Percentiles rank a stretch among this genome's conserved stretches.
phyloP scores from a whole-genome alignment of 2,329 filamentous ascomycete genomes.

The Stagonosporopsis vannaccii region DNA sequence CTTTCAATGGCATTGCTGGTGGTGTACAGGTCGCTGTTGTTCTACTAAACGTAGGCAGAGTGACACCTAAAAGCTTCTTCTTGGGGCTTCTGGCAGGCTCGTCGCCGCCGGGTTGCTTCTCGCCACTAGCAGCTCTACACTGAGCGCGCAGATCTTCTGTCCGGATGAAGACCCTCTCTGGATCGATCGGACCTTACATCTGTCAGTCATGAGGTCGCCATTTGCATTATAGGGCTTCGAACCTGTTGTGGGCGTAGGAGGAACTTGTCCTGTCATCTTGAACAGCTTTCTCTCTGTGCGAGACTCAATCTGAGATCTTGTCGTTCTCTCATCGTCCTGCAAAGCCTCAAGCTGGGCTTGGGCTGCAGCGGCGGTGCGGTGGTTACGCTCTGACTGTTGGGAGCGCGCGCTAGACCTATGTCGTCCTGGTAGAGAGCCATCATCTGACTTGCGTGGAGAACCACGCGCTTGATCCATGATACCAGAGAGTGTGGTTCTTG shows the following conservation, averaged over 20 bases:
- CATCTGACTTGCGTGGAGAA: constrained; percentile 34
- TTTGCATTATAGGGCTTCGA: neutral
- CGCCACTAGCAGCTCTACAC: constrained; percentile 24
- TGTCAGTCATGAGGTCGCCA: neutral
- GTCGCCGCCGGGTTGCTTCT: constrained; percentile 17
- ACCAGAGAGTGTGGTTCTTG: constrained; percentile 31
- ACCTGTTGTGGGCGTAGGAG: constrained; percentile 34
- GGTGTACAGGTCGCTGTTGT: constrained; percentile 14
- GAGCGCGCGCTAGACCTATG: constrained; percentile 32
- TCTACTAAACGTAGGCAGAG: constrained; percentile 36
- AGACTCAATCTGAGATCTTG: constrained; percentile 51
- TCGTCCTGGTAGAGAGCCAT: constrained; percentile 24
- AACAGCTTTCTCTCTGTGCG: constrained; percentile 46
- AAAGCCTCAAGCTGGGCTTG: constrained; percentile 30
- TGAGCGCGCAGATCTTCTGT: constrained; percentile 32
- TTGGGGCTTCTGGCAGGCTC: constrained; percentile 47
- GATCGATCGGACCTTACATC: constrained; percentile 7
- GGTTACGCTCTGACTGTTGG: constrained; percentile 32
- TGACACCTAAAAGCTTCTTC: constrained; percentile 51
- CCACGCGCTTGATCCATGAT: constrained; percentile 34
- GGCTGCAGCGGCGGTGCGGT: constrained; percentile 20
- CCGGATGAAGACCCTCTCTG: constrained; percentile 24
- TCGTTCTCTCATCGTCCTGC: constrained; percentile 43
- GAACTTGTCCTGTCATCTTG: constrained; percentile 43
- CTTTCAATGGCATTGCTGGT: constrained; percentile 32